Percentiles rank a stretch among this genome's conserved stretches.
Evolutionary conservation across 2,329 filamentous ascomycete genomes (phyloP).

Genomic region (Saccharata proteae): DNA sequence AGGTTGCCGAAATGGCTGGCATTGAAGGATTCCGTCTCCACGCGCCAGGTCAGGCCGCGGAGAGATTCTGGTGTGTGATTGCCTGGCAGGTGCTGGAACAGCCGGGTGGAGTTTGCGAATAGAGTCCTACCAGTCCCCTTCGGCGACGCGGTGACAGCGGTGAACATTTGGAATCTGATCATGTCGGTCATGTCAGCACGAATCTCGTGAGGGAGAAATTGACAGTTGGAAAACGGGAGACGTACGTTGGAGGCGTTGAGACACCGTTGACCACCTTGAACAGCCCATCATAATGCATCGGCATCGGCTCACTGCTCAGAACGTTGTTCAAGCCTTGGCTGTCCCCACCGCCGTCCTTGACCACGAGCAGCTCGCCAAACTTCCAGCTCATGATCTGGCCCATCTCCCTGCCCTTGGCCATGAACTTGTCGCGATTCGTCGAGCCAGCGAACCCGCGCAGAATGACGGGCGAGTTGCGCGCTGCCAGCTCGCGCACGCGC

Average conservation of each 20-base stretch:
- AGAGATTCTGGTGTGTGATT: constrained; percentile 27
- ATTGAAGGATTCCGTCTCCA: constrained; percentile 37
- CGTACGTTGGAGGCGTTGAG: constrained; percentile 3
- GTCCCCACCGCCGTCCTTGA: constrained; percentile 44
- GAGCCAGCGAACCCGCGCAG: constrained; percentile 41
- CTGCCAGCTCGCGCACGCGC: constrained; percentile 35
- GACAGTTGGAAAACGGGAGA: too few species aligned
- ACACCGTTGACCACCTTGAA: constrained; percentile 38
- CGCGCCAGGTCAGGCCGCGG: constrained; percentile 34
- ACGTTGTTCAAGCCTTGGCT: constrained; percentile 40
- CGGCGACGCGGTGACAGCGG: constrained; percentile 34
- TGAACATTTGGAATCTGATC: constrained; percentile 44
- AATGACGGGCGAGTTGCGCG: constrained; percentile 41
- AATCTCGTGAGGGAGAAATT: too few species aligned
- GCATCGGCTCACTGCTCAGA: constrained; percentile 39
- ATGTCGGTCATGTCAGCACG: too few species aligned
- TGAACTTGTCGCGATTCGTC: constrained; percentile 32
- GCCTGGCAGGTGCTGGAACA: constrained; percentile 36
- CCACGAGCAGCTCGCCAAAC: constrained; percentile 47
- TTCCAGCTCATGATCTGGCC: constrained; percentile 41
- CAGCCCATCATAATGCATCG: constrained; percentile 46
- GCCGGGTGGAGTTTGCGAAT: constrained; percentile 39
- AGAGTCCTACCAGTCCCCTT: constrained; percentile 42
- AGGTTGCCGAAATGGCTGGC: constrained; percentile 31
- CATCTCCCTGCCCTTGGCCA: constrained; percentile 35